phyloP scores from a whole-genome alignment of 495 filamentous ascomycete genomes.

The Haplographium delicatum region DNA sequence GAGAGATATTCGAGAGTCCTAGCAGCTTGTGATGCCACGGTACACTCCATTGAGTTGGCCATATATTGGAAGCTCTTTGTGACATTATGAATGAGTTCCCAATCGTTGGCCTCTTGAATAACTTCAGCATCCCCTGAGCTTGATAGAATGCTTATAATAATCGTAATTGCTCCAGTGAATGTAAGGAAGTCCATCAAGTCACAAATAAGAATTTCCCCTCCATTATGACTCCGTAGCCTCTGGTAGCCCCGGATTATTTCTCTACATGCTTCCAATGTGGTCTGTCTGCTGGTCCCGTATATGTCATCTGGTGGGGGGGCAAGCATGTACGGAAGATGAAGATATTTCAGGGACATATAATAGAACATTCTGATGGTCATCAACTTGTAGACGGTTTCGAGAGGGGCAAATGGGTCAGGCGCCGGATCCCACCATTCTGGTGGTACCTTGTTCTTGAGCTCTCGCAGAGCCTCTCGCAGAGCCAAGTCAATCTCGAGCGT shows the following conservation, averaged over 20 bases:
- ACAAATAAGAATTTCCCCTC: constrained; percentile 38
- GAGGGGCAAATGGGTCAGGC: not conserved
- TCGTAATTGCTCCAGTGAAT: constrained; percentile 45
- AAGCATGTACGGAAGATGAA: constrained; percentile 53
- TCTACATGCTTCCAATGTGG: constrained; percentile 44
- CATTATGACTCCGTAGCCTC: constrained; percentile 32
- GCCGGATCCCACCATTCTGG: not conserved
- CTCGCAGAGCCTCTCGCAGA: constrained; percentile 41
- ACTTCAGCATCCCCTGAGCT: not conserved
- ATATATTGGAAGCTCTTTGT: constrained; percentile 38
- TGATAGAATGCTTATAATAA: constrained; percentile 43
- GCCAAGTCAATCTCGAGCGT: constrained; percentile 45
- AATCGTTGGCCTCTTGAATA: constrained; percentile 40
- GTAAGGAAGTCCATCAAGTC: constrained; percentile 51
- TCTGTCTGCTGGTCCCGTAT: constrained; percentile 35
- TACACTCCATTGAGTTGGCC: constrained; percentile 36
- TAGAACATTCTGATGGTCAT: constrained; percentile 30
- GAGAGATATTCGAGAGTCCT: constrained; percentile 38
- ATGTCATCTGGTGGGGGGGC: constrained; percentile 37
- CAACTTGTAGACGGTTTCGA: not conserved
- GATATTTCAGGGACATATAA: constrained; percentile 38
- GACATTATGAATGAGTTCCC: constrained; percentile 36
- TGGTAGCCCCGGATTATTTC: constrained; percentile 40
- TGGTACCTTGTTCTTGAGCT: constrained; percentile 23
- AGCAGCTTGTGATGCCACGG: constrained; percentile 42